phyloP scores from a whole-genome alignment of 23 red algal genomes.

The Gracilaria domingensis region DNA sequence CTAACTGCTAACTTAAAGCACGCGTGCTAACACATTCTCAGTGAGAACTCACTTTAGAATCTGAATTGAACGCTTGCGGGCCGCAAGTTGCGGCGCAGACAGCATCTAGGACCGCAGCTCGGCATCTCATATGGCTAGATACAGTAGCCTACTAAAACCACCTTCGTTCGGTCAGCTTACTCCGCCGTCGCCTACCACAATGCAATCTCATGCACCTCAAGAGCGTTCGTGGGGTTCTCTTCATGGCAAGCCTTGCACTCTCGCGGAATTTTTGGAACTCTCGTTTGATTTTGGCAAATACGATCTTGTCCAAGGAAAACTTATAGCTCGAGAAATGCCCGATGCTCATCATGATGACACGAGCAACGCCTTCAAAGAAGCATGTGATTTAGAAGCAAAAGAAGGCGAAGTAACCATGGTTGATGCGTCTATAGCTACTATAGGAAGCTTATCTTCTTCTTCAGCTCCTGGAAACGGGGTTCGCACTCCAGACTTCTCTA shows the following conservation, averaged over 20 bases:
- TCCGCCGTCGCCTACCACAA: too few relatives aligned
- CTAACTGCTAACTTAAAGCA: too few relatives aligned
- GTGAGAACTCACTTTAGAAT: too few relatives aligned
- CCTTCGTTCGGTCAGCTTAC: too few relatives aligned
- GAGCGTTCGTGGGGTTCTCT: background rate
- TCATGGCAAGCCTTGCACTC: background rate
- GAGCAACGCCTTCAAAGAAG: background rate
- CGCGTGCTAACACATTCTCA: too few relatives aligned
- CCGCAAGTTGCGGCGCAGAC: too few relatives aligned
- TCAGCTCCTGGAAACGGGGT: background rate
- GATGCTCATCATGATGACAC: background rate
- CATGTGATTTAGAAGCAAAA: background rate
- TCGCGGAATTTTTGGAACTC: background rate
- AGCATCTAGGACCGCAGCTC: too few relatives aligned
- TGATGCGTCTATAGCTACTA: background rate
- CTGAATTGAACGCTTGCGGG: too few relatives aligned
- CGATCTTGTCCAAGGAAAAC: background rate
- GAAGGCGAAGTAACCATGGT: background rate
- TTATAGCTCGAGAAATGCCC: background rate
- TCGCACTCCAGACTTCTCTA: background rate
- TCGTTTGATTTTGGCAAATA: background rate
- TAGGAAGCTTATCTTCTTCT: background rate
- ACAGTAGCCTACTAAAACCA: too few relatives aligned
- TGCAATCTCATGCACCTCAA: too few relatives aligned
- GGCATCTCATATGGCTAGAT: too few relatives aligned